Evolutionary conservation across 305 asterid species (phyloP), one percentile per base, ranked within the genome.

Genomic region (Fraxinus dipetala): DNA sequence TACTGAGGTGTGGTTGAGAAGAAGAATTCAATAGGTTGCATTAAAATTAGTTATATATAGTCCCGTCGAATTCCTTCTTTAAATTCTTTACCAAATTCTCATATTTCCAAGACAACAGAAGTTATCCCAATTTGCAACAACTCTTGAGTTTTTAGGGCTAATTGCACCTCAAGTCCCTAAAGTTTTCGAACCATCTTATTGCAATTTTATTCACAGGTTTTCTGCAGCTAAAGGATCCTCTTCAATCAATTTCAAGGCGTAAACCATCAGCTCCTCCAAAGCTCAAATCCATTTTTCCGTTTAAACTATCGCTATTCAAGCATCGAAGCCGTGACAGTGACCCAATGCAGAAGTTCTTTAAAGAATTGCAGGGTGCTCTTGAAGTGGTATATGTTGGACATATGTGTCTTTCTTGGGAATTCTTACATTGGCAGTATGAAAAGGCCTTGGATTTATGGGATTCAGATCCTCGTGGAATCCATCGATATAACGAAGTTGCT

Each of bases 351-450:
- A 92, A 90, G 91, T 89, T 95, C 24, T 81, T 96, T 70, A 82
- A 90, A 76, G 99, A 95, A 85, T 51, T 95, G 81, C 88, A 92
- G 86, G 89, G 96, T 43, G 98, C 93, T 86, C 91, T 96, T 3
- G 99, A 96, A 80, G 90, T 86, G 54, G 96, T 96, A 1, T 96
- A 96, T 80, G 97, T 95, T 1, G 99, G 97, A n/a, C 98, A 94
- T 76, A 90, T 89, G 93, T 94, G 99, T 85, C 95, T 92, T 54
- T 94, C 99, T 0, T 96, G 99, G 99, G 99, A 96, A 83, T 89
- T 96, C 90, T 86, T 96, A 83, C 92, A 91, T 35, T 93, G 97
- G 98, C 95, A 94, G 84, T 92, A 94, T 59, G 93, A 85, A 22
- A 96, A 91, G 83, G 94, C 94, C 84, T 84, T 95, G 56, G 95